Percentiles rank a stretch among this genome's conserved stretches.
phyloP scores from a whole-genome alignment of 106 monocot species.

The Phalaenopsis equestris region DNA sequence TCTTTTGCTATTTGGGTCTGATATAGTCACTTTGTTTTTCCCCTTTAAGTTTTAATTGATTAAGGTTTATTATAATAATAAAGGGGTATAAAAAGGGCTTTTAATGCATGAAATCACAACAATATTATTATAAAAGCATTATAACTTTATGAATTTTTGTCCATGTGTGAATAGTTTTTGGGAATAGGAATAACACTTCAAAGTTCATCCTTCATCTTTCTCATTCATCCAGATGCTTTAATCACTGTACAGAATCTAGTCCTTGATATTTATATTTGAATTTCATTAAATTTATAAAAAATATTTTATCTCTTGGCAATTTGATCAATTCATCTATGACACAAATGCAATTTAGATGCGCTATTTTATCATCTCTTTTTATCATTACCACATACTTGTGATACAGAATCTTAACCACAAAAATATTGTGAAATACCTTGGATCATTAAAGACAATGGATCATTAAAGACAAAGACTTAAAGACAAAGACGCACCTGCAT shows the following conservation, averaged over 20 bases:
- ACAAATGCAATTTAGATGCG: neutral
- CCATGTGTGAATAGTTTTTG: neutral
- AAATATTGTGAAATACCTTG: conserved; percentile 98
- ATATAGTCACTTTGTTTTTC: neutral
- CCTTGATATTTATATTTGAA: neutral
- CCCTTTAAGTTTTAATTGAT: neutral
- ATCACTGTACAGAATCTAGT: neutral
- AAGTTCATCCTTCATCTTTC: neutral
- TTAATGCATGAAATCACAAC: neutral
- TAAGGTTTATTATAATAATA: neutral
- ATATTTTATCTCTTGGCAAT: neutral
- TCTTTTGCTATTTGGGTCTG: neutral
- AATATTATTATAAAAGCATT: neutral
- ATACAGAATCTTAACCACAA: conserved; percentile 97
- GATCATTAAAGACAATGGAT: conserved; percentile 97
- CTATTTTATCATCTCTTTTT: neutral
- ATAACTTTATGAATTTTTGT: neutral
- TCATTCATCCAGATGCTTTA: neutral
- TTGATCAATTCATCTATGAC: neutral
- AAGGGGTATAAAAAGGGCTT: neutral
- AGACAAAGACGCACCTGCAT: conserved; percentile 96
- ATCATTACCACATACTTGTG: neutral
- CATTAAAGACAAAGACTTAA: conserved; percentile 88
- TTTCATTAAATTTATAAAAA: neutral
- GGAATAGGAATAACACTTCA: neutral